Base-by-base conservation (phyloP, 306 rosid genomes). In the Geum urbanum region DNA sequence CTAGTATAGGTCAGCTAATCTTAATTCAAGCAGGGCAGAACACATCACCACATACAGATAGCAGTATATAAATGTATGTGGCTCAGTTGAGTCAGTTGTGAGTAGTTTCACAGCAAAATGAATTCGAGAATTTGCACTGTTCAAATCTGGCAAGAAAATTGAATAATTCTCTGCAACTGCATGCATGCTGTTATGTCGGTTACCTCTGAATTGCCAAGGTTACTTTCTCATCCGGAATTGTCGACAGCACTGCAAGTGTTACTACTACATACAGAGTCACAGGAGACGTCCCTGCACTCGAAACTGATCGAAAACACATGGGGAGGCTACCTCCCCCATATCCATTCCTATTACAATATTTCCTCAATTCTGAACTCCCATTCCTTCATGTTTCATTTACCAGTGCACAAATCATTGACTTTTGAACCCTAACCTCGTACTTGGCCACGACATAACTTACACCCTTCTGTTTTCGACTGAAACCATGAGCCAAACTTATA, bases 241-340 rank as follows among this genome's bases (percentile, higher is more conserved):
- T 22, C 64, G 24, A 13, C 73, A 81, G 84, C 83, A 77, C 0
- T 2, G 37, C 2, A 32, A 32, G 37, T 32, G 1, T 11, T 24
- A 57, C 62, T 5, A 27, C n/a, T 5, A 12, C n/a, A 24, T 32
- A 27, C 32, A 27, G 32, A 27, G n/a, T n/a, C n/a, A n/a, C n/a
- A n/a, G n/a, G n/a, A 27, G 32, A 27, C 32, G 32, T 27, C 32
- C 32, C 32, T 27, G 62, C 72, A 20, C 71, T 50, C 74, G 71
- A 59, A 74, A 85, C 47, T 43, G 4, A 32, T 32, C 37, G 71
- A 56, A 70, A 75, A 74, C 92, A 84, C 89, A 86, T 87, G 96
- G 92, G 80, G 87, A 73, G 82, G 82, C 80, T 15, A 72, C 85
- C 79, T 7, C 79, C 86, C 81, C 27, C 27, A 32, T 74, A 76